Percentiles rank a stretch among this genome's conserved stretches.
These are phyloP conservation scores for Boletus reticulatus DNA, from an alignment of 768 basidiomycete genomes.

Conservation along the genomic window DNA sequence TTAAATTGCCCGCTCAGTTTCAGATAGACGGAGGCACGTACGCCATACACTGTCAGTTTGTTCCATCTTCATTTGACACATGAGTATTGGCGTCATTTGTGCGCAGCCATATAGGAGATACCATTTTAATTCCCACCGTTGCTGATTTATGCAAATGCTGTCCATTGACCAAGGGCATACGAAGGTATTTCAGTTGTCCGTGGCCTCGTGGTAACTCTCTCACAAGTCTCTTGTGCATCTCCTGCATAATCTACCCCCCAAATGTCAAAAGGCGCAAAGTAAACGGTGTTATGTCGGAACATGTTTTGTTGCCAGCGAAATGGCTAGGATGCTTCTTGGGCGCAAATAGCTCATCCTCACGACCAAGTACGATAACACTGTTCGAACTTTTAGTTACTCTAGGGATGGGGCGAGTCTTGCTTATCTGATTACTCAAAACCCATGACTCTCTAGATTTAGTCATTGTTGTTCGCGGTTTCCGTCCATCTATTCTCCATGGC, in stretches of 20 bases:
- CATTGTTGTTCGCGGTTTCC: conserved; percentile 38
- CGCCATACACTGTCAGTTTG: too few species aligned
- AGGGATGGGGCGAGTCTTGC: conserved; percentile 42
- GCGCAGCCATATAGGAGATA: conserved; percentile 89
- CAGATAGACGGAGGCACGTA: too few species aligned
- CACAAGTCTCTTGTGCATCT: conserved; percentile 37
- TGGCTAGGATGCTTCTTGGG: conserved; percentile 72
- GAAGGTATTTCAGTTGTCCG: conserved; percentile 84
- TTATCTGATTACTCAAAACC: too few species aligned
- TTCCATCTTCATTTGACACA: too few species aligned
- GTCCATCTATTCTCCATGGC: neutral
- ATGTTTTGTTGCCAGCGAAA: conserved; percentile 78
- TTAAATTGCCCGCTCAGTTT: too few species aligned
- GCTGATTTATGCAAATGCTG: conserved; percentile 71
- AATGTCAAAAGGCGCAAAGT: conserved; percentile 69
- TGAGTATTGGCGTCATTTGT: conserved; percentile 46
- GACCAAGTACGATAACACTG: conserved; percentile 73
- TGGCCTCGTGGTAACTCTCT: conserved; percentile 70
- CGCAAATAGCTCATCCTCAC: conserved; percentile 67
- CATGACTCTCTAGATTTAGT: conserved; percentile 46
- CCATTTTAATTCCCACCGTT: conserved; percentile 75
- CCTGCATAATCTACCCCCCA: neutral
- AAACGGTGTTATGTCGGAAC: conserved; percentile 88
- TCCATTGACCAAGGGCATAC: conserved; percentile 77
- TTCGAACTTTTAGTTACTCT: conserved; percentile 69